phyloP scores from a whole-genome alignment of 345 rosid species.

The Euphorbia tirucalli region DNA sequence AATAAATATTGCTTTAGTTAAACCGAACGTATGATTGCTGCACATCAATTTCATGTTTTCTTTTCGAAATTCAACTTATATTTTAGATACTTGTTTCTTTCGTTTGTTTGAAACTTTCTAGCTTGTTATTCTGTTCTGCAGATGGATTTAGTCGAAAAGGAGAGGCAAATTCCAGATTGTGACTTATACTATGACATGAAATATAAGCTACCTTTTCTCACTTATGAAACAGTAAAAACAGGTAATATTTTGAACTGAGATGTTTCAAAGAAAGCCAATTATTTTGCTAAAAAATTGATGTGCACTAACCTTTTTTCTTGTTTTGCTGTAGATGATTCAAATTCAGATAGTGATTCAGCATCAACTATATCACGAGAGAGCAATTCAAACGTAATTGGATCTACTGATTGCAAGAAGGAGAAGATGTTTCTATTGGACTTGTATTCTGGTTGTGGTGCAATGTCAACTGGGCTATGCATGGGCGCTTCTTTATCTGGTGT shows the following conservation, averaged over 20 bases:
- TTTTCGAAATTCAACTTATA: not conserved
- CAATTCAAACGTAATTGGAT: constrained; percentile 15
- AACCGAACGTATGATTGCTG: constrained; percentile 27
- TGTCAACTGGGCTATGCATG: constrained; percentile 48
- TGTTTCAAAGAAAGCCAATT: not conserved
- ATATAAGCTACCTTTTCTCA: constrained; percentile 29
- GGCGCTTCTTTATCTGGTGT: constrained; percentile 40
- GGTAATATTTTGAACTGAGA: constrained; percentile 10
- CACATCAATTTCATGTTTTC: not conserved
- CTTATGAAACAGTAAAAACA: constrained; percentile 23
- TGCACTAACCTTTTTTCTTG: no score
- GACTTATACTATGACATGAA: constrained; percentile 40
- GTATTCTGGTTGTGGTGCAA: constrained; percentile 46
- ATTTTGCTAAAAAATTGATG: not conserved
- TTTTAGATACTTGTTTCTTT: not conserved
- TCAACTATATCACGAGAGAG: constrained; percentile 42
- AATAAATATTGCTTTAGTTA: constrained; percentile 26
- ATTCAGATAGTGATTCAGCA: constrained; percentile 22
- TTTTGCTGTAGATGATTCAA: constrained; percentile 14
- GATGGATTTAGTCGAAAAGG: constrained; percentile 22
- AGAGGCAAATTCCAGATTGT: constrained; percentile 21
- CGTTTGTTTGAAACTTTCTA: not conserved
- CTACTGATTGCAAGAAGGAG: not conserved
- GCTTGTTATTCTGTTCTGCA: constrained; percentile 3
- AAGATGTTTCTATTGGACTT: constrained; percentile 37